Percentiles rank a stretch among this genome's conserved stretches.
phyloP scores from a whole-genome alignment of 768 basidiomycete species.

The Termitomyces sp. region DNA sequence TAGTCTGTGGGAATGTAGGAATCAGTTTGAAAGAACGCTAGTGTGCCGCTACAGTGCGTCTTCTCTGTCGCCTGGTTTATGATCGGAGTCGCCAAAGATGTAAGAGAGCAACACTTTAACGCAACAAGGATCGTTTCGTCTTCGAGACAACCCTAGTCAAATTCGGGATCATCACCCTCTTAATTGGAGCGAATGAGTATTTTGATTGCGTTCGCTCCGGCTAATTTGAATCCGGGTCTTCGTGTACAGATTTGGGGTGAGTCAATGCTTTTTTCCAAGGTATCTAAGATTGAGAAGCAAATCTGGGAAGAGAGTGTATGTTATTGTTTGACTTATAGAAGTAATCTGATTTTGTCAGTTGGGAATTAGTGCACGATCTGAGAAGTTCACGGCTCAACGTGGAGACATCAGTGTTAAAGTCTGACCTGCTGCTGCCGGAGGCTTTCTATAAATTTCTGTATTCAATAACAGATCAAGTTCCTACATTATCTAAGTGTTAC shows the following conservation, averaged over 20 bases:
- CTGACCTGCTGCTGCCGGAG: conserved; percentile 12
- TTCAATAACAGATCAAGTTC: neutral
- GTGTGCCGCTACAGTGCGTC: too few relatives aligned
- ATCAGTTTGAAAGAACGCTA: neutral
- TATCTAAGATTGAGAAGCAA: neutral
- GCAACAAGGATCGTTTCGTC: neutral
- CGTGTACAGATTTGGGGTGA: neutral
- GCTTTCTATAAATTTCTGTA: conserved; percentile 3
- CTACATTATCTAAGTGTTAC: conserved; percentile 3
- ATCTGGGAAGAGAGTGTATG: neutral
- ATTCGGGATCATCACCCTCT: neutral
- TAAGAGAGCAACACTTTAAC: neutral
- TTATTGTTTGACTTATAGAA: neutral
- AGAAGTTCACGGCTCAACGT: conserved; percentile 12
- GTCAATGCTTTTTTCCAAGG: neutral
- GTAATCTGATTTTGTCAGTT: neutral
- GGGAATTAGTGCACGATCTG: conserved; percentile 10
- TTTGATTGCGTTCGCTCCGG: neutral
- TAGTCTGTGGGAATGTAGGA: neutral
- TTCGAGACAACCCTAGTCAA: too few relatives aligned
- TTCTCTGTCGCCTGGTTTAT: neutral
- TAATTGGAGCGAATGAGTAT: neutral
- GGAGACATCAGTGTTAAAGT: conserved; percentile 17
- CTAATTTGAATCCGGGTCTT: neutral
- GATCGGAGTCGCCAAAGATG: neutral